Conservation (phyloP, 768 basidiomycete species). For the Termitomyces sp. region DNA sequence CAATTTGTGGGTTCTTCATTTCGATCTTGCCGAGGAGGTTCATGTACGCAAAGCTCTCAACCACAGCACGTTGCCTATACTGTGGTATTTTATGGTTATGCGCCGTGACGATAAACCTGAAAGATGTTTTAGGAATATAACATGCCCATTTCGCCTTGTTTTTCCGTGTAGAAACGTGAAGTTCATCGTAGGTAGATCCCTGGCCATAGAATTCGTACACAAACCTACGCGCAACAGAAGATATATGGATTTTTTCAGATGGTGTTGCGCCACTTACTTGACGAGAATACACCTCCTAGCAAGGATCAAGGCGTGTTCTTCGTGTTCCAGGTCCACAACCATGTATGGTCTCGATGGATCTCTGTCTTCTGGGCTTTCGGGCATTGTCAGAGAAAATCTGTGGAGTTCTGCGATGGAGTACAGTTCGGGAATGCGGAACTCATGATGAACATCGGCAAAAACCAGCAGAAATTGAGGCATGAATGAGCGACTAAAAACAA, state of each 20-base stretch:
- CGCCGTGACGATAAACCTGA: slow-evolving; percentile 72
- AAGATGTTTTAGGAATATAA: slow-evolving; percentile 63
- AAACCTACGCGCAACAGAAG: slow-evolving; percentile 38
- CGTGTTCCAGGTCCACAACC: slow-evolving; percentile 59
- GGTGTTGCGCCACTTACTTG: slow-evolving; percentile 42
- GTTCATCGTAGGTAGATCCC: slow-evolving; percentile 59
- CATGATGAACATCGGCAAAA: slow-evolving; percentile 76
- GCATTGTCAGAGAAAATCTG: slow-evolving; percentile 54
- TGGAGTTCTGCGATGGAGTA: slow-evolving; percentile 69
- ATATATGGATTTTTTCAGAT: background rate
- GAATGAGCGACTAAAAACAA: background rate
- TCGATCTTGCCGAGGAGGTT: slow-evolving; percentile 74
- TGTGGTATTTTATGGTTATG: slow-evolving; percentile 74
- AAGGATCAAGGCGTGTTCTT: slow-evolving; percentile 69
- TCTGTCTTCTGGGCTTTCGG: slow-evolving; percentile 34
- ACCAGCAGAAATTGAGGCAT: slow-evolving; percentile 46
- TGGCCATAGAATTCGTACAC: slow-evolving; percentile 75
- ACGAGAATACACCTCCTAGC: slow-evolving; percentile 77
- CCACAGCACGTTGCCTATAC: slow-evolving; percentile 53
- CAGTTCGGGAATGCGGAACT: slow-evolving; percentile 84
- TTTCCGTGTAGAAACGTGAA: slow-evolving; percentile 52
- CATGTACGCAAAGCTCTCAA: slow-evolving; percentile 86
- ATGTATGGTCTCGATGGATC: slow-evolving; percentile 68
- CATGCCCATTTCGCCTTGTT: slow-evolving; percentile 46
- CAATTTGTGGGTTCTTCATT: slow-evolving; percentile 72